Conservation (phyloP, 2,329 filamentous ascomycete species). For the Paraphoma chrysanthemicola region DNA sequence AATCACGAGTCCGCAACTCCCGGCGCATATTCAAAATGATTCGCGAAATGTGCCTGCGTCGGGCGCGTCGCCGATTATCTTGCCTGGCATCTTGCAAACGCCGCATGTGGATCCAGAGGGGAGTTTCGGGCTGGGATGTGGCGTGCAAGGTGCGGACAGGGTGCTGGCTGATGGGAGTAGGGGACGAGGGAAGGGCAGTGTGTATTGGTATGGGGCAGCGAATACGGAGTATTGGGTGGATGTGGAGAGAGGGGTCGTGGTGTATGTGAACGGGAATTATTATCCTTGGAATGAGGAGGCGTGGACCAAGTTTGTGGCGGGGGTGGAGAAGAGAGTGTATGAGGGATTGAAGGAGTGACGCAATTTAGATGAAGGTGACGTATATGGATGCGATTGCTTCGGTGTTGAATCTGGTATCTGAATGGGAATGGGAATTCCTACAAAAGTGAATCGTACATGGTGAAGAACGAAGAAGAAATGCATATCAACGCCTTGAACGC, state of each 20-base stretch:
- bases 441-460: too few species aligned
- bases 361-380: background rate
- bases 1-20: slow-evolving; percentile 21
- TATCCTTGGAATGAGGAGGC: slow-evolving; percentile 28
- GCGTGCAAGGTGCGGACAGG: slow-evolving; percentile 56
- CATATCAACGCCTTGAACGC: background rate
- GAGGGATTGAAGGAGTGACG: slow-evolving; percentile 10
- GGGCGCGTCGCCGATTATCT: slow-evolving; percentile 5
- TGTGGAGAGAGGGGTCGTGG: slow-evolving; percentile 24
- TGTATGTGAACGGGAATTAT: slow-evolving; percentile 25
- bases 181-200: slow-evolving; percentile 26
- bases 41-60: slow-evolving; percentile 29
- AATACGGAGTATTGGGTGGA: slow-evolving; percentile 35
- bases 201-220: slow-evolving; percentile 36
- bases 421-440: too few species aligned
- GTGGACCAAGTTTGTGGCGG: slow-evolving; percentile 31
- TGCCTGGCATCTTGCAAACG: slow-evolving; percentile 54
- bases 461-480: background rate
- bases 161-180: slow-evolving; percentile 30
- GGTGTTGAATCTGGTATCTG: background rate
- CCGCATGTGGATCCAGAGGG: slow-evolving; percentile 55
- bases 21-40: slow-evolving; percentile 17
- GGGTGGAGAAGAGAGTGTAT: slow-evolving; percentile 27
- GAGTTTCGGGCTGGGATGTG: slow-evolving; percentile 49
- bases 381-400: background rate